These are phyloP conservation scores for Cytospora paraplurivora DNA, from an alignment of 2,329 filamentous ascomycete species.

Conservation along the genomic window DNA sequence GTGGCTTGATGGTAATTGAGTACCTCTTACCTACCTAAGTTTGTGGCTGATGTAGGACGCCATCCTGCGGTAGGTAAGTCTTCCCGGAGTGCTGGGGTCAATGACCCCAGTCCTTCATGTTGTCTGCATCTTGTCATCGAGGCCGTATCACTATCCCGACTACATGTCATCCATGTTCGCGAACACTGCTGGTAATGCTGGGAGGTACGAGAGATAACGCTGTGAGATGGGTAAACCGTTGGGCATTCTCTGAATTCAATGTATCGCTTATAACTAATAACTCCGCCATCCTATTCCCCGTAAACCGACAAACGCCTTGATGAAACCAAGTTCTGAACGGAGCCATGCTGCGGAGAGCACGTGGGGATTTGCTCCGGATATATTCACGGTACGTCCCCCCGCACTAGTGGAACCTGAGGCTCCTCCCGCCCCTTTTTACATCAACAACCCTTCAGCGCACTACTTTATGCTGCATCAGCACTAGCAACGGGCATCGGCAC, in stretches of 20 bases:
- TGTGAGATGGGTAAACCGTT: neutral
- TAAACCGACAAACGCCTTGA: slow-evolving; percentile 13
- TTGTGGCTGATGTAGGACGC: too few relatives aligned
- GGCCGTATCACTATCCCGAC: neutral
- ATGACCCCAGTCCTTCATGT: too few relatives aligned
- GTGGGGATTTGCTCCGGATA: slow-evolving; percentile 4
- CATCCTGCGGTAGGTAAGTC: too few relatives aligned
- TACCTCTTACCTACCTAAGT: too few relatives aligned
- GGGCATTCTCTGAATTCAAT: slow-evolving; percentile 4
- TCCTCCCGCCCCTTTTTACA: slow-evolving; percentile 1
- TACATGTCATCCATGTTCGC: neutral
- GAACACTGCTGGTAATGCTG: neutral
- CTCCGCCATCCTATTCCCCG: slow-evolving; percentile 12
- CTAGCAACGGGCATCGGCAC: slow-evolving; percentile 77
- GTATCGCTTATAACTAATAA: slow-evolving; percentile 18
- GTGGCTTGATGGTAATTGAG: too few relatives aligned
- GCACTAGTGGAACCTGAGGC: neutral
- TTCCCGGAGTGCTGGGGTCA: too few relatives aligned
- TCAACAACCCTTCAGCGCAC: neutral
- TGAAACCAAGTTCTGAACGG: slow-evolving; percentile 7
- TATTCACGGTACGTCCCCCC: neutral
- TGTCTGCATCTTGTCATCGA: neutral
- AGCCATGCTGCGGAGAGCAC: neutral
- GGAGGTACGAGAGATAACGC: neutral
- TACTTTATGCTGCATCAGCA: slow-evolving; percentile 74